phyloP scores from a whole-genome alignment of 208 protist species.

The Acanthamoeba lenticulata region DNA sequence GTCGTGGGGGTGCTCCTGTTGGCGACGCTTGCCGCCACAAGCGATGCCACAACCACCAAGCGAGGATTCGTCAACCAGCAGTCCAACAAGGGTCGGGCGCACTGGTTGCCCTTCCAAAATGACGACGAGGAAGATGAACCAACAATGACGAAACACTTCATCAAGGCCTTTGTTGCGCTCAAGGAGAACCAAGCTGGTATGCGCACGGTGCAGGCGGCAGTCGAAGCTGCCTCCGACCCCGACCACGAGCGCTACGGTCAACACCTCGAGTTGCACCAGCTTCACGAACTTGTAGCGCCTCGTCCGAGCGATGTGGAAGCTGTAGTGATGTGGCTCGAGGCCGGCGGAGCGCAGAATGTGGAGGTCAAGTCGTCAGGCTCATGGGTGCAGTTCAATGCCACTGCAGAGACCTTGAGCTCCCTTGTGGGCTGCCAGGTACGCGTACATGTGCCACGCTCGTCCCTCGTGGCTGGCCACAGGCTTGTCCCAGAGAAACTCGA shows the following conservation, averaged over 20 bases:
- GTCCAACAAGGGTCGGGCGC: no score
- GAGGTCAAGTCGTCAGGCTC: not conserved
- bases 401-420: no score
- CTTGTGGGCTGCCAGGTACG: not conserved
- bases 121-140: no score
- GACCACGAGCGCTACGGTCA: not conserved
- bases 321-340: not conserved
- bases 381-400: not conserved
- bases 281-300: not conserved
- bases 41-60: no score
- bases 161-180: conserved; percentile 21
- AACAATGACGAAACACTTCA: no score
- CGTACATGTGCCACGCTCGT: no score
- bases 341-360: not conserved
- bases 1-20: no score
- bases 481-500: not conserved
- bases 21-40: no score
- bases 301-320: not conserved
- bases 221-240: conserved; percentile 21
- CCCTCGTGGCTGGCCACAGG: not conserved
- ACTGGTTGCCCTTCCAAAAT: no score
- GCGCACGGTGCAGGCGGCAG: not conserved
- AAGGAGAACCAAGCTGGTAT: conserved; percentile 4
- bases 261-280: conserved; percentile 27
- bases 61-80: no score